Conservation (phyloP, 2,329 filamentous ascomycete genomes). For the Orbilia javanica region DNA sequence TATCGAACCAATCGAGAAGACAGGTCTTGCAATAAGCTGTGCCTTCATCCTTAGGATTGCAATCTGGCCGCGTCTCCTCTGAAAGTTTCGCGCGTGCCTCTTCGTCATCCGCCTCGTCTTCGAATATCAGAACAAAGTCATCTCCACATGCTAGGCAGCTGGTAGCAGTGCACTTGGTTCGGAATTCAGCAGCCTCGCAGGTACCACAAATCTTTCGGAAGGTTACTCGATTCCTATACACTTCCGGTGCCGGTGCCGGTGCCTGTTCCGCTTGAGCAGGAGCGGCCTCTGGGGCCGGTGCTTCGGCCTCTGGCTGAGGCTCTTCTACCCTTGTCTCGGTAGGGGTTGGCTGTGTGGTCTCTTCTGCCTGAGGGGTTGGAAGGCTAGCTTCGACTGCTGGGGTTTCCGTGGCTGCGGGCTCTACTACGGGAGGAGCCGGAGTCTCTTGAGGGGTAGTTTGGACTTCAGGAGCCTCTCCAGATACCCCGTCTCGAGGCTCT, state of each 20-base stretch:
- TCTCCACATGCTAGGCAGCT: conserved; percentile 39
- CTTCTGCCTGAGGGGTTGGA: conserved; percentile 8
- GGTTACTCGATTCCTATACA: neutral
- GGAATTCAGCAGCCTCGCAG: conserved; percentile 5
- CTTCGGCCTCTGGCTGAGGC: conserved; percentile 29
- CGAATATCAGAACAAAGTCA: conserved; percentile 32
- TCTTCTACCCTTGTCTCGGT: conserved; percentile 2
- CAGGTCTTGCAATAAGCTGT: conserved; percentile 48
- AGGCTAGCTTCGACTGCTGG: conserved; percentile 7
- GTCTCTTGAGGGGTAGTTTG: too few relatives aligned
- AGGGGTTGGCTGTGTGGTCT: neutral
- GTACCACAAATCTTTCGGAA: conserved; percentile 31
- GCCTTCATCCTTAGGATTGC: conserved; percentile 36
- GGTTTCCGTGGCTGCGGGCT: neutral
- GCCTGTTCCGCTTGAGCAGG: neutral
- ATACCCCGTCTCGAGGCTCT: conserved; percentile 14
- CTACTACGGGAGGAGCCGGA: neutral
- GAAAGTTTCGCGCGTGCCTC: conserved; percentile 31
- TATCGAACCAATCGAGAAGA: conserved; percentile 51
- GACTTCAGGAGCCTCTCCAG: neutral
- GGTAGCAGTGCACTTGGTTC: conserved; percentile 4
- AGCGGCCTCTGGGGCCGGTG: neutral
- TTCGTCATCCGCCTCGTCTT: conserved; percentile 39
- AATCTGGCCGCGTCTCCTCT: conserved; percentile 28
- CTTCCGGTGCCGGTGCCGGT: neutral